Percentiles rank a stretch among this genome's conserved stretches.
phyloP scores from a whole-genome alignment of 2,329 filamentous ascomycete genomes.

The Cercospora berteroae region DNA sequence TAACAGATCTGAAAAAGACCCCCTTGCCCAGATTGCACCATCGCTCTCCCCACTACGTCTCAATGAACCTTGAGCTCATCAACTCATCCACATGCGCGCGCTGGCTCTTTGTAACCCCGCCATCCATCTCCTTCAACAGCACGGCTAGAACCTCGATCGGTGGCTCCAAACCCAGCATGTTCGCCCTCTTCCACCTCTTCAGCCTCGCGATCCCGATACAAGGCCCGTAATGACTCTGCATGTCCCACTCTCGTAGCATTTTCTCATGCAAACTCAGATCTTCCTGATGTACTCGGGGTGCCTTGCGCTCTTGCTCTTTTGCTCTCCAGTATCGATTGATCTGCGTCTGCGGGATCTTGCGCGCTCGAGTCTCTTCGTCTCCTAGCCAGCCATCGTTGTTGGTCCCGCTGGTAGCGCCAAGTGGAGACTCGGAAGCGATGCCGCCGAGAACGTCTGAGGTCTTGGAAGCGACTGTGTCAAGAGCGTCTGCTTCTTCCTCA shows the following conservation, averaged over 20 bases:
- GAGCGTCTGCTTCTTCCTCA: constrained; percentile 36
- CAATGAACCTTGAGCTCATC: constrained; percentile 51
- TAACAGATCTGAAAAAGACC: not conserved
- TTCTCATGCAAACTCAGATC: constrained; percentile 73
- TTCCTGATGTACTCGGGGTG: constrained; percentile 74
- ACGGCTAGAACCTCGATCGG: constrained; percentile 89
- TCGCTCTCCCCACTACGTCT: constrained; percentile 31
- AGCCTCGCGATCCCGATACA: constrained; percentile 80
- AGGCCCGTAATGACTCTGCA: constrained; percentile 86
- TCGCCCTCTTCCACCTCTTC: constrained; percentile 84
- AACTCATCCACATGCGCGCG: constrained; percentile 72
- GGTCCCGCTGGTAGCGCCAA: constrained; percentile 50
- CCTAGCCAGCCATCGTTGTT: constrained; percentile 36
- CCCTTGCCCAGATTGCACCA: not conserved
- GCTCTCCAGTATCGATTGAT: constrained; percentile 74
- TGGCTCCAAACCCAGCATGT: constrained; percentile 77
- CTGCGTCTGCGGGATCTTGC: constrained; percentile 64
- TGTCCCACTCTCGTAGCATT: constrained; percentile 86
- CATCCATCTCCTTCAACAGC: constrained; percentile 67
- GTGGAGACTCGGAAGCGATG: constrained; percentile 29
- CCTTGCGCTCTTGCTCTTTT: constrained; percentile 67
- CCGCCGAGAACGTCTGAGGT: constrained; percentile 35
- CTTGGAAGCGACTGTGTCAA: constrained; percentile 24
- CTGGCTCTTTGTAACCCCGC: constrained; percentile 55
- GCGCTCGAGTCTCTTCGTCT: constrained; percentile 56